Evolutionary conservation across 129 eudicot species (phyloP).

Genomic region (Artemisia tridentata): DNA sequence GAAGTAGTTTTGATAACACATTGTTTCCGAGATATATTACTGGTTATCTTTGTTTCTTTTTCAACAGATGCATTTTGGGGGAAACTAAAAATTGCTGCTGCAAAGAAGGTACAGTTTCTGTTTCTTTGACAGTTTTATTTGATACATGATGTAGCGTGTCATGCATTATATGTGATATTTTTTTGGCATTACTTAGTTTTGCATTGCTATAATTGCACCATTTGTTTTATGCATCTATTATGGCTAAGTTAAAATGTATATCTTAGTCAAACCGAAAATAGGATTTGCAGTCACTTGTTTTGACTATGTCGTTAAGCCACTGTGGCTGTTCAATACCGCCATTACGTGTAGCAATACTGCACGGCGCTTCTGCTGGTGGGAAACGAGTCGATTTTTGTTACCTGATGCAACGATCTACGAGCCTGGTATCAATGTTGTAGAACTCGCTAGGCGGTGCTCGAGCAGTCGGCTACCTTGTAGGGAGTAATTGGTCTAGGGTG

Average conservation of each 20-base stretch:
- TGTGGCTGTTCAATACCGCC: too few species aligned
- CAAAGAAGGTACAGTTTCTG: slow-evolving; percentile 47
- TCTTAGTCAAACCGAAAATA: neutral
- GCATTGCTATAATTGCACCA: neutral
- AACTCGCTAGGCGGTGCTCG: too few species aligned
- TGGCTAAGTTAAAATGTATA: neutral
- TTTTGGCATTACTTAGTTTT: slow-evolving; percentile 3
- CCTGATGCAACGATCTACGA: too few species aligned
- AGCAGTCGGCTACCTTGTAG: too few species aligned
- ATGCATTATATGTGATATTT: neutral
- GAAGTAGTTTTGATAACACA: neutral
- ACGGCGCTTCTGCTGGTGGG: too few species aligned
- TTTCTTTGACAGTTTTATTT: slow-evolving; percentile 12
- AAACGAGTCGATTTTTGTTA: too few species aligned
- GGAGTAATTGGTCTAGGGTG: too few species aligned
- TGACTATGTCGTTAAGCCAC: too few species aligned
- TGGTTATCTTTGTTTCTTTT: slow-evolving; percentile 12
- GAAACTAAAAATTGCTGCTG: slow-evolving; percentile 61
- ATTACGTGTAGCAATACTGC: too few species aligned
- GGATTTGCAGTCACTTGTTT: neutral
- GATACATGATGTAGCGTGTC: neutral
- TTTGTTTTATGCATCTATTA: neutral
- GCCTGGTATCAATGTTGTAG: too few species aligned
- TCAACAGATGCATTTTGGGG: slow-evolving; percentile 64
- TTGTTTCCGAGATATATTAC: neutral